Conservation (phyloP, 139 green algal species). For the Astrephomene gubernaculifera region DNA sequence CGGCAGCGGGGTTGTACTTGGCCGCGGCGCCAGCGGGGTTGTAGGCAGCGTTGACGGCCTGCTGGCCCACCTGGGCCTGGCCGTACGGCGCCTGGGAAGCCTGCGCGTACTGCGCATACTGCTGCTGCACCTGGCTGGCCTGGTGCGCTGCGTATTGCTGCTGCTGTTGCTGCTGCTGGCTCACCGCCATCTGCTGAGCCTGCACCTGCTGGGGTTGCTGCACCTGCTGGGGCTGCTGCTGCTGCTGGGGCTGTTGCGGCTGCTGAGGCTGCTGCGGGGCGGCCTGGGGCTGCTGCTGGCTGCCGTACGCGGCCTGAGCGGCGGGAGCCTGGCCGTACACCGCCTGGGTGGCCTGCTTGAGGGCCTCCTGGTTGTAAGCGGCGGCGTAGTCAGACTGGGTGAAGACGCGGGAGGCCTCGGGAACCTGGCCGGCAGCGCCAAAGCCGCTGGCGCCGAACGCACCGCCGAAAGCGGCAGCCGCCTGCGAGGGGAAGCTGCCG, state of each 20-base stretch:
- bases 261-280: not conserved
- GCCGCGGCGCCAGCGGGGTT: not conserved
- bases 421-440: constrained; percentile 21
- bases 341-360: constrained; percentile 40
- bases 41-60: not conserved
- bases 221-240: not conserved
- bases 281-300: constrained; percentile 2
- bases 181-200: not conserved
- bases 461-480: constrained; percentile 22
- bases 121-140: constrained; percentile 34
- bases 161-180: constrained; percentile 23
- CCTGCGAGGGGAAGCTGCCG: constrained; percentile 39
- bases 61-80: constrained; percentile 13
- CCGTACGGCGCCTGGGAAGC: constrained; percentile 5
- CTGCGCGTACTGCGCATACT: constrained; percentile 21
- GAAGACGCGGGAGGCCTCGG: constrained; percentile 29
- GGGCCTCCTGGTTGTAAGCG: constrained; percentile 44
- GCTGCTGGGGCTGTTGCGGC: not conserved
- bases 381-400: constrained; percentile 6
- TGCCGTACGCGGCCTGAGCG: not conserved
- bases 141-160: not conserved
- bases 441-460: constrained; percentile 33
- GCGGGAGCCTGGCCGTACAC: constrained; percentile 30
- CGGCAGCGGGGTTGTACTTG: constrained; percentile 35
- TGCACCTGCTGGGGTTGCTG: not conserved